Conservation (phyloP, 495 filamentous ascomycete species). For the Tuber borchii region DNA sequence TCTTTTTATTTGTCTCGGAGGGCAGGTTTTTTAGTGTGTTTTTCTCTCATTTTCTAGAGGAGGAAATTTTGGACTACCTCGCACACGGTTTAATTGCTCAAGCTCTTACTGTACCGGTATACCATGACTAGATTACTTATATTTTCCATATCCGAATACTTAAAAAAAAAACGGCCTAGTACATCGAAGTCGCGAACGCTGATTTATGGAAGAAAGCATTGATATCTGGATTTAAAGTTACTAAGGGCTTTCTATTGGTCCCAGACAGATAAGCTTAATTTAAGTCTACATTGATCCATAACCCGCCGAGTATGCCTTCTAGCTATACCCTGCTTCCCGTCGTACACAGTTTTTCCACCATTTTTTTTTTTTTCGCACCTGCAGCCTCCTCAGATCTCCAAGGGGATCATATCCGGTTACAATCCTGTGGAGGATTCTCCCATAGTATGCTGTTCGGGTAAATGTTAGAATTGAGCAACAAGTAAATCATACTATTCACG, state of each 20-base stretch:
- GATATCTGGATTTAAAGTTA: not conserved
- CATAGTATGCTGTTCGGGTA: not conserved
- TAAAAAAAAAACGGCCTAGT: no score
- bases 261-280: not conserved
- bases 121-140: no score
- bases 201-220: not conserved
- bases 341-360: no score
- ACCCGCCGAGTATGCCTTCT: not conserved
- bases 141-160: no score
- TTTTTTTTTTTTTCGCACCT: not conserved
- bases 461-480: not conserved
- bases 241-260: not conserved
- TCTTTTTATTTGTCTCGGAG: no score
- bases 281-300: not conserved
- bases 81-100: no score
- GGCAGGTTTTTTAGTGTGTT: no score
- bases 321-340: not conserved
- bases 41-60: no score
- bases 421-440: not conserved
- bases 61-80: no score
- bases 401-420: not conserved
- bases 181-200: not conserved
- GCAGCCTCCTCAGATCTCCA: not conserved
- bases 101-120: no score
- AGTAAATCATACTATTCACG: not conserved